Evolutionary conservation across 75 land plant species (phyloP), one percentile per base, ranked within the genome.

Genomic region (Sequoiadendron giganteum): DNA sequence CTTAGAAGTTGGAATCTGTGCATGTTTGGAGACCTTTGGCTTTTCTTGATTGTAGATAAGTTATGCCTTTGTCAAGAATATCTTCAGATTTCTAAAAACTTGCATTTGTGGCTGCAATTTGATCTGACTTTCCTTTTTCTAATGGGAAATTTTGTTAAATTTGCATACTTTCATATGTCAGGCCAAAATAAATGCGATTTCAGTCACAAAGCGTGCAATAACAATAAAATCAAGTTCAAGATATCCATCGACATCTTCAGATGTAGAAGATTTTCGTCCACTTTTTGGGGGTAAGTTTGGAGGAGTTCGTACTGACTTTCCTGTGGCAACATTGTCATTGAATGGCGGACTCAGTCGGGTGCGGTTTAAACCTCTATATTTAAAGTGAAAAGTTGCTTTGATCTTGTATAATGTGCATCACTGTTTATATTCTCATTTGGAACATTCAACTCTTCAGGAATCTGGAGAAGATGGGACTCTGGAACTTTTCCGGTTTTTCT

Each of bases 401-500:
- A 28, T 34, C 45, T 87, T 82, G 40, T 75, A 38, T 42, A 32
- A 79, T 10, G 28, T 32, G 49, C 38, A 58, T 87, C 88, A 18
- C 32, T 68, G 54, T 42, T 87, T 25, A 14, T 82, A 19, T 79
- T 79, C 85, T 75, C 39, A 86, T 72, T 38, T 85, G n/a, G 4
- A 38, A 34, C 36, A 5, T 86, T 36, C 88, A 21, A 36, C 18
- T 10, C 40, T 85, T 85, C 54, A 48, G 79, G 88, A 79, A 40
- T 87, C 54, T 87, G 89, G 88, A 84, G 91, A 90, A 55, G 92
- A 90, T 52, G 92, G 92, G 32, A 91, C 92, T 42, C 65, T 90
- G 30, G 92, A 91, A 86, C 92, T 91, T 52, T 91, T 91, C 70
- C 92, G 91, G 3, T 91, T 91, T 87, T 91, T 91, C 58, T 75